Conservation (phyloP, 805 yeast species). For the Candida michaelii region DNA sequence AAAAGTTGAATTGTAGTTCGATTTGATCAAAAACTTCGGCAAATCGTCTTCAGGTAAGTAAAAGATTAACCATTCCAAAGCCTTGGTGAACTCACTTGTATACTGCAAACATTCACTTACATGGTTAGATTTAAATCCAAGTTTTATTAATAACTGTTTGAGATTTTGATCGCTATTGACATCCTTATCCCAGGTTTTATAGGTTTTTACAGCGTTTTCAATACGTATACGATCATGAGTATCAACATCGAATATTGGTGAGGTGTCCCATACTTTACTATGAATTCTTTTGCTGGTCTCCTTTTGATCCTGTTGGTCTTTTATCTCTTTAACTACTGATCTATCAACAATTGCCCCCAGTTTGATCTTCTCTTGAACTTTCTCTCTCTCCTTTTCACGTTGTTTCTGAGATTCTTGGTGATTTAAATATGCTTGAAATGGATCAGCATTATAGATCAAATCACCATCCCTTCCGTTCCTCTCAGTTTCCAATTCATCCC, state of each 20-base stretch:
- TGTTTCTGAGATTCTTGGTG: slow-evolving; percentile 9
- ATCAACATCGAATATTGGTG: slow-evolving; percentile 67
- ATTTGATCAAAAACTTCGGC: slow-evolving; percentile 62
- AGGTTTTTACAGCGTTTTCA: slow-evolving; percentile 58
- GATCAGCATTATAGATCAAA: slow-evolving; percentile 64
- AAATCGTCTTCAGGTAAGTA: slow-evolving; percentile 94
- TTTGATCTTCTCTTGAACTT: slow-evolving; percentile 5
- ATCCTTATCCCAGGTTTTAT: slow-evolving; percentile 51
- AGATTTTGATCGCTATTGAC: background rate
- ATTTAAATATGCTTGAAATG: slow-evolving; percentile 52
- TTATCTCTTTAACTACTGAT: slow-evolving; percentile 20
- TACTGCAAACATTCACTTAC: slow-evolving; percentile 70
- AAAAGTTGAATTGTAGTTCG: slow-evolving; percentile 56
- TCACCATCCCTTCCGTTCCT: slow-evolving; percentile 48
- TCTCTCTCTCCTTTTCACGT: slow-evolving; percentile 7
- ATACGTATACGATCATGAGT: slow-evolving; percentile 61
- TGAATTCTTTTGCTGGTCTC: background rate
- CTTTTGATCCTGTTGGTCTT: slow-evolving; percentile 20
- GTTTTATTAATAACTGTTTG: slow-evolving; percentile 15
- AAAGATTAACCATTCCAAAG: slow-evolving; percentile 76
- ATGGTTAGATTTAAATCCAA: slow-evolving; percentile 74
- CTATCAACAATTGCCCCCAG: background rate
- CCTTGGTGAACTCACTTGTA: slow-evolving; percentile 47
- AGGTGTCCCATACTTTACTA: slow-evolving; percentile 66
- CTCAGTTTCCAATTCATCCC: slow-evolving; percentile 69